A percentile compares a stretch with the other conserved stretches of the same genome.
phyloP scores from a whole-genome alignment of 768 basidiomycete species.

The Leccinellum luteum region DNA sequence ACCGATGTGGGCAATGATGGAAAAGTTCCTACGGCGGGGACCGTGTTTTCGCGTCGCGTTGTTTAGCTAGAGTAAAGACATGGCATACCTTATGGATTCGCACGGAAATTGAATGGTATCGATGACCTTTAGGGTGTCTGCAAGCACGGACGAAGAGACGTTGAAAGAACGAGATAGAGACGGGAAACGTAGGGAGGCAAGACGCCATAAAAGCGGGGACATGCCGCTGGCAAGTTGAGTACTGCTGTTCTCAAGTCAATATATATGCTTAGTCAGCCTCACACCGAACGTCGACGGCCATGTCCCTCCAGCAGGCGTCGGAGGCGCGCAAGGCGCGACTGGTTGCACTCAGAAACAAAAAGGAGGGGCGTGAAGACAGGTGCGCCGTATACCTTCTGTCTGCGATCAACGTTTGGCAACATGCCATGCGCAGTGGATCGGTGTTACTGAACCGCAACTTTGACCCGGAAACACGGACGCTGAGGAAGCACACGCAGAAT shows the following conservation, averaged over 20 bases:
- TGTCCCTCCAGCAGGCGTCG: slow-evolving; percentile 74
- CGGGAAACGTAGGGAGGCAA: not conserved
- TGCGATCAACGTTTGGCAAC: slow-evolving; percentile 13
- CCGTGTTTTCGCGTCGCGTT: not conserved
- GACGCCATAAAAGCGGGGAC: slow-evolving; percentile 31
- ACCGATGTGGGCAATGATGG: slow-evolving; percentile 97
- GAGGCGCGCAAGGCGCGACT: slow-evolving; percentile 82
- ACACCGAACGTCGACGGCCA: slow-evolving; percentile 18
- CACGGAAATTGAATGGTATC: slow-evolving; percentile 63
- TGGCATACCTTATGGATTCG: slow-evolving; percentile 60
- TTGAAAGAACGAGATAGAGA: slow-evolving; percentile 27
- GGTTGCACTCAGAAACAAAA: slow-evolving; percentile 70
- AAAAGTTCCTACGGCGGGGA: slow-evolving; percentile 74
- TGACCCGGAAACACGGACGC: slow-evolving; percentile 82
- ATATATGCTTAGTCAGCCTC: slow-evolving; percentile 34
- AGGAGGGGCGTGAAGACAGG: slow-evolving; percentile 55
- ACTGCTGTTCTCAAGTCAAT: not conserved
- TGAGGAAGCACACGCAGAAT: slow-evolving; percentile 62
- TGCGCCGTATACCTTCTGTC: slow-evolving; percentile 29
- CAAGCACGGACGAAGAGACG: slow-evolving; percentile 25
- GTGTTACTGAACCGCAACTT: slow-evolving; percentile 77
- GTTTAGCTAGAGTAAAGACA: slow-evolving; percentile 1
- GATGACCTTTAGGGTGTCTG: slow-evolving; percentile 35
- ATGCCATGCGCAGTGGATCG: slow-evolving; percentile 36
- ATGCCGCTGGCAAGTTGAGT: slow-evolving; percentile 21